Conservation (phyloP, 2,329 filamentous ascomycete species). For the Fusarium nurragi region DNA sequence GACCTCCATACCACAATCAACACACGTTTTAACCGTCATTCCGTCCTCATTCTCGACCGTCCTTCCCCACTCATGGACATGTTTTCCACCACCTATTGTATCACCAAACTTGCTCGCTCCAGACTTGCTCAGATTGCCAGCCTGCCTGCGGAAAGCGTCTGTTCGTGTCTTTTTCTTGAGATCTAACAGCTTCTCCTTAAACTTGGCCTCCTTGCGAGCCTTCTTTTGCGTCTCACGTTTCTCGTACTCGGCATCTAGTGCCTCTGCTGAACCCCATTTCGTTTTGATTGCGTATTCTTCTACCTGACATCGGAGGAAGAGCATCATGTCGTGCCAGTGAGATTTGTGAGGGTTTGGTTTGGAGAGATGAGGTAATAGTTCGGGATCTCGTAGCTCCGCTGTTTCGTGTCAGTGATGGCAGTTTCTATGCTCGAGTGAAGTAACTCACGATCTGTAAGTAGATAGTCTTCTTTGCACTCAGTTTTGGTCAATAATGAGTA, state of each 20-base stretch:
- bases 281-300: conserved; percentile 90
- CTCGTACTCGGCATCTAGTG: conserved; percentile 88
- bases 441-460: conserved; percentile 85
- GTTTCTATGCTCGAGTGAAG: not conserved
- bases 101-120: conserved; percentile 77
- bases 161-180: conserved; percentile 93
- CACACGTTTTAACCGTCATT: conserved; percentile 82
- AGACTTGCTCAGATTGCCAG: conserved; percentile 64
- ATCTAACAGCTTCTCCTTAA: conserved; percentile 86
- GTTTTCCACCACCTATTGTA: conserved; percentile 72
- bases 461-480: conserved; percentile 93
- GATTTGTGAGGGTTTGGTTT: conserved; percentile 95
- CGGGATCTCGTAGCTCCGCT: conserved; percentile 90
- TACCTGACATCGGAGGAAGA: conserved; percentile 92
- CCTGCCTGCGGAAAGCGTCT: conserved; percentile 83
- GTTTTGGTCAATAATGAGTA: conserved; percentile 97
- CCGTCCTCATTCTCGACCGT: conserved; percentile 76
- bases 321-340: conserved; percentile 98
- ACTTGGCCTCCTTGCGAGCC: conserved; percentile 87
- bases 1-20: conserved; percentile 80
- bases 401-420: conserved; percentile 8
- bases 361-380: conserved; percentile 86
- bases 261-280: conserved; percentile 91
- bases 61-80: conserved; percentile 89
- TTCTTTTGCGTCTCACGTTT: conserved; percentile 82